Percentiles rank a stretch among this genome's conserved stretches.
phyloP scores from a whole-genome alignment of 176 grass and related monocot genomes.

The Lolium rigidum region DNA sequence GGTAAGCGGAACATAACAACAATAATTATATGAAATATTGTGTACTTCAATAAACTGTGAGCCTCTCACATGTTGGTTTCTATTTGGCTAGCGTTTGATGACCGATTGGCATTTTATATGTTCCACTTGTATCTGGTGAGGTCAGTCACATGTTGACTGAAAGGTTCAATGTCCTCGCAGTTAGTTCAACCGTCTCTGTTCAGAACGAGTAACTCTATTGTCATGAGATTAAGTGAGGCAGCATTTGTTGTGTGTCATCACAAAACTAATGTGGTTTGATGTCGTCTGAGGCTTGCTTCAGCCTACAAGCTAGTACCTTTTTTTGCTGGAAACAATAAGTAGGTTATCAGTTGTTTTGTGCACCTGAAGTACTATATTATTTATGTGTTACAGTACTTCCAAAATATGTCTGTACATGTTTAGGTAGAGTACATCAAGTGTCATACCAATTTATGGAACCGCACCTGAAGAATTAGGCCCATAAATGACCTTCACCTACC shows the following conservation, averaged over 20 bases:
- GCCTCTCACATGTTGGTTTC: neutral
- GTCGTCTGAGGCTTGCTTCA: conserved; percentile 14
- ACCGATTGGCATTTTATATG: neutral
- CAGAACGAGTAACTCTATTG: neutral
- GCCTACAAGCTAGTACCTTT: neutral
- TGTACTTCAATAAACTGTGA: conserved; percentile 11
- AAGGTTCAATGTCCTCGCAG: neutral
- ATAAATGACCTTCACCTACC: conserved; percentile 26
- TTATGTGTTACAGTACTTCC: neutral
- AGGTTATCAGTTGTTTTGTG: neutral
- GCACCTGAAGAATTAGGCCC: conserved; percentile 7
- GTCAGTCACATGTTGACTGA: neutral
- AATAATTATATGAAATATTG: too few species aligned
- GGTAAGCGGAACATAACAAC: too few species aligned
- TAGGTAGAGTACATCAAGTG: conserved; percentile 11
- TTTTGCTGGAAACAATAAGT: neutral
- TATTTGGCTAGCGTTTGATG: conserved; percentile 1
- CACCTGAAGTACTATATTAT: neutral
- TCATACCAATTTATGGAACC: too few species aligned
- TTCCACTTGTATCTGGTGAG: neutral
- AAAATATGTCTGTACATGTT: neutral
- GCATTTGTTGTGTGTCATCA: conserved; percentile 4
- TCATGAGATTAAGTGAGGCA: conserved; percentile 11
- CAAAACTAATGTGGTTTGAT: neutral
- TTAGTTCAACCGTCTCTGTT: conserved; percentile 39